Percentiles rank a stretch among this genome's conserved stretches.
phyloP scores from a whole-genome alignment of 352 stramenopile species.

The Halophytophthora batemanensis region DNA sequence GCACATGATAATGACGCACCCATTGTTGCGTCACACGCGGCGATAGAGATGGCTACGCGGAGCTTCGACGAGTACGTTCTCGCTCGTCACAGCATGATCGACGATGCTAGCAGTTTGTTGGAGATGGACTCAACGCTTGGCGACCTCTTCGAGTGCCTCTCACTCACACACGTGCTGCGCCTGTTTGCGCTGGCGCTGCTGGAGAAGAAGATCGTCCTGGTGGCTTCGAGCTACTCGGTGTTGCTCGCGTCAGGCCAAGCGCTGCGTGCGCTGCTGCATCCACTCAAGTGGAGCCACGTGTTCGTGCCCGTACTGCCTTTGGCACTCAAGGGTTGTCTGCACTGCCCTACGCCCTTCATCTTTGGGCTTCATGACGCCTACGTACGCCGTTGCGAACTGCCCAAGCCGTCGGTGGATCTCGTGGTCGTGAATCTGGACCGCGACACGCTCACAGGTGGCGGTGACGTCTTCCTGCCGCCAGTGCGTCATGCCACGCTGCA shows the following conservation, averaged over 20 bases:
- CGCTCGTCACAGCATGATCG: no score
- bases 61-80: no score
- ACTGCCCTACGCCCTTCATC: conserved; percentile 83
- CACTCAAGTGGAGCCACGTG: conserved; percentile 83
- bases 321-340: conserved; percentile 78
- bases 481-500: conserved; percentile 29
- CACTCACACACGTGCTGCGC: conserved; percentile 61
- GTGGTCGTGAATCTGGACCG: conserved; percentile 71
- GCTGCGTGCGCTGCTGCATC: conserved; percentile 70
- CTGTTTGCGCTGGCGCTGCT: conserved; percentile 75
- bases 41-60: no score
- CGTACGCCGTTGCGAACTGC: conserved; percentile 49
- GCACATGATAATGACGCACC: no score
- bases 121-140: no score
- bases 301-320: conserved; percentile 81
- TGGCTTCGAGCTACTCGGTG: conserved; percentile 79
- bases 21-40: no score
- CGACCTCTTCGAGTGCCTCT: conserved; percentile 79
- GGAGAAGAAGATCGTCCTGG: conserved; percentile 73
- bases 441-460: conserved; percentile 56
- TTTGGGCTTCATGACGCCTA: conserved; percentile 84
- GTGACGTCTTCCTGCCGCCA: conserved; percentile 38
- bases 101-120: no score
- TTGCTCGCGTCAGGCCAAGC: conserved; percentile 78
- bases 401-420: conserved; percentile 67